A percentile compares a stretch with the other conserved stretches of the same genome.
Evolutionary conservation across 2,329 filamentous ascomycete species (phyloP).

Genomic region (Trichoderma endophyticum): DNA sequence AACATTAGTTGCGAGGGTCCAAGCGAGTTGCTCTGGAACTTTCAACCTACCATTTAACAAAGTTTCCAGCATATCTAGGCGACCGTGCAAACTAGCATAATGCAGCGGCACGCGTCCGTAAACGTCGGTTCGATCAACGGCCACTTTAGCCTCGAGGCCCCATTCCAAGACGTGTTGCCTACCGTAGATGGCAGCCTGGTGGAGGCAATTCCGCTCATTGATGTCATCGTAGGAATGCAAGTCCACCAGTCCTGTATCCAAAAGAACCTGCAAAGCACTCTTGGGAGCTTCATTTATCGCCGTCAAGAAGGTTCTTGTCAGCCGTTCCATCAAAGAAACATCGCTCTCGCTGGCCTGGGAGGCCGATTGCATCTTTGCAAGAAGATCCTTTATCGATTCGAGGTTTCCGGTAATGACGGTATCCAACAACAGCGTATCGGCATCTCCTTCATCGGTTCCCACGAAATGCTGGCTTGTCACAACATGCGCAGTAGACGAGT

Average conservation of each 20-base stretch:
- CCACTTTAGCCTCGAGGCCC: slow-evolving; percentile 71
- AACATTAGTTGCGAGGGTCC: too few relatives aligned
- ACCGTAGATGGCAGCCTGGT: slow-evolving; percentile 94
- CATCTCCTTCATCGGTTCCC: slow-evolving; percentile 82
- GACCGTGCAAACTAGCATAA: slow-evolving; percentile 93
- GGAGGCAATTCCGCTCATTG: slow-evolving; percentile 93
- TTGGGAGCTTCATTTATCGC: slow-evolving; percentile 83
- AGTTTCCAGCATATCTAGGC: slow-evolving; percentile 75
- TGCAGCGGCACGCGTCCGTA: slow-evolving; percentile 92
- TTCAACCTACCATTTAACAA: slow-evolving; percentile 58
- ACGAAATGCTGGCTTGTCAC: slow-evolving; percentile 63
- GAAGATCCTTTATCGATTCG: slow-evolving; percentile 72
- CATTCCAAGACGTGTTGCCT: slow-evolving; percentile 73
- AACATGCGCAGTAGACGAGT: slow-evolving; percentile 57
- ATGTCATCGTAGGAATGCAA: slow-evolving; percentile 96
- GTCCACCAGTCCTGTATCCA: slow-evolving; percentile 80
- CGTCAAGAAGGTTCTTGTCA: slow-evolving; percentile 86
- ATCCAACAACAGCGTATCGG: slow-evolving; percentile 83
- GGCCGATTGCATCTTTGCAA: slow-evolving; percentile 64
- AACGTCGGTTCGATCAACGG: slow-evolving; percentile 79
- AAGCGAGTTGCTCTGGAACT: background rate
- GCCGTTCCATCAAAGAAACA: slow-evolving; percentile 62
- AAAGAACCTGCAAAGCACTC: slow-evolving; percentile 69
- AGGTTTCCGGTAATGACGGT: slow-evolving; percentile 80
- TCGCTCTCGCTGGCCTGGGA: slow-evolving; percentile 56